Evolutionary conservation across 805 yeast genomes (phyloP).

Genomic region (Teunomyces cretensis): DNA sequence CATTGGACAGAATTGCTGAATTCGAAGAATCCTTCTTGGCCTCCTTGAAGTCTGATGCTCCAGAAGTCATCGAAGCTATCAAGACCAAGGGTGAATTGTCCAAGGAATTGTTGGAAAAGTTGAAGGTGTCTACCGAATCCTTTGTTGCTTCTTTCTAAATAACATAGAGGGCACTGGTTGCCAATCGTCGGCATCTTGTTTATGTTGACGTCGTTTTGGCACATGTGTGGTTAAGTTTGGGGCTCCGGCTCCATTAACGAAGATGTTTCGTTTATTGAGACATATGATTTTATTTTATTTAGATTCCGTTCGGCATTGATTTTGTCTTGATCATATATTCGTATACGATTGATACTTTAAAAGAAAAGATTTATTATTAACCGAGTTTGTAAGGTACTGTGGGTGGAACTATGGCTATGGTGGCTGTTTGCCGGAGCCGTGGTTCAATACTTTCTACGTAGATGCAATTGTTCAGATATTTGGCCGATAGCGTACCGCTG

Average conservation of each 20-base stretch:
- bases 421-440: no score
- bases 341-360: slow-evolving; percentile 8
- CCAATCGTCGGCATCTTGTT: not conserved
- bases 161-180: slow-evolving; percentile 1
- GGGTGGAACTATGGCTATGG: no score
- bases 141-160: slow-evolving; percentile 83
- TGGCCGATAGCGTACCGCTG: no score
- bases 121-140: slow-evolving; percentile 89
- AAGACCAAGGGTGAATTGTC: slow-evolving; percentile 88
- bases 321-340: slow-evolving; percentile 6
- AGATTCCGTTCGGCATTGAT: slow-evolving; percentile 11
- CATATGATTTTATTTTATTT: slow-evolving; percentile 8
- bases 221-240: not conserved
- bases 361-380: slow-evolving; percentile 9
- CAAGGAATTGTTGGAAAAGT: slow-evolving; percentile 79
- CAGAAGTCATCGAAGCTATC: slow-evolving; percentile 80
- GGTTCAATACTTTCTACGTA: no score
- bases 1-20: slow-evolving; percentile 81
- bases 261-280: slow-evolving; percentile 8
- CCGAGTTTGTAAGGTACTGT: not conserved
- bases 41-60: slow-evolving; percentile 87
- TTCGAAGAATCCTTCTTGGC: slow-evolving; percentile 92
- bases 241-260: not conserved
- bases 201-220: not conserved
- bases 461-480: no score